Evolutionary conservation across 164 flowering plant genomes (phyloP).

Genomic region (Chloranthus sessilifolius): DNA sequence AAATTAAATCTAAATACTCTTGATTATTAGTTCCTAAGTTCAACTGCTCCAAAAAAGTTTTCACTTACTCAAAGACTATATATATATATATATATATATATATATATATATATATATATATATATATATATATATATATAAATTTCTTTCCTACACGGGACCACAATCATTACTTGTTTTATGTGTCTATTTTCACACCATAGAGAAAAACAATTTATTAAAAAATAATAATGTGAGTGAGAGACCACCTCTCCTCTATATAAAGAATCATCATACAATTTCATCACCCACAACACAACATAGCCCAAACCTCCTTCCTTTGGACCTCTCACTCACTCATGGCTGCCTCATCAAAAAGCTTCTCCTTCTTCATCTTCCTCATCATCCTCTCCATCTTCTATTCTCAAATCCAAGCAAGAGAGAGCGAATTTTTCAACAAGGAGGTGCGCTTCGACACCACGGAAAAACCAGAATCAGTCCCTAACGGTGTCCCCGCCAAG

Average conservation of each 20-base stretch:
- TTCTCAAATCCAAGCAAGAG: conserved; percentile 39
- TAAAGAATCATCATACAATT: neutral
- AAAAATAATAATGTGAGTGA: too few species aligned
- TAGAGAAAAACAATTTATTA: neutral
- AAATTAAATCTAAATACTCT: too few species aligned
- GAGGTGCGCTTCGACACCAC: conserved; percentile 18
- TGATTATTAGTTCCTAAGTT: too few species aligned
- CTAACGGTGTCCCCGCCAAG: neutral
- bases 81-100: too few species aligned
- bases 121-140: too few species aligned
- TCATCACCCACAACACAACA: too few species aligned
- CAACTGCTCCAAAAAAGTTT: too few species aligned
- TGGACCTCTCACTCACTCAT: conserved; percentile 11
- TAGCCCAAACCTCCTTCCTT: too few species aligned
- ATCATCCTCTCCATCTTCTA: conserved; percentile 26
- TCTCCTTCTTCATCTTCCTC: conserved; percentile 28
- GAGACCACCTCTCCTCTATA: neutral
- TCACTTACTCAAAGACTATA: too few species aligned
- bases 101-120: too few species aligned
- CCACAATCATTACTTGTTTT: neutral
- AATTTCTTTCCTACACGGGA: too few species aligned
- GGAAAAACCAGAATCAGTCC: conserved; percentile 21
- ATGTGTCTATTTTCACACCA: neutral
- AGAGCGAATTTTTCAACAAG: conserved; percentile 56
- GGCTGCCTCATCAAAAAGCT: conserved; percentile 25